Conservation (phyloP, 2,329 filamentous ascomycete genomes). For the Diplodia mutila region DNA sequence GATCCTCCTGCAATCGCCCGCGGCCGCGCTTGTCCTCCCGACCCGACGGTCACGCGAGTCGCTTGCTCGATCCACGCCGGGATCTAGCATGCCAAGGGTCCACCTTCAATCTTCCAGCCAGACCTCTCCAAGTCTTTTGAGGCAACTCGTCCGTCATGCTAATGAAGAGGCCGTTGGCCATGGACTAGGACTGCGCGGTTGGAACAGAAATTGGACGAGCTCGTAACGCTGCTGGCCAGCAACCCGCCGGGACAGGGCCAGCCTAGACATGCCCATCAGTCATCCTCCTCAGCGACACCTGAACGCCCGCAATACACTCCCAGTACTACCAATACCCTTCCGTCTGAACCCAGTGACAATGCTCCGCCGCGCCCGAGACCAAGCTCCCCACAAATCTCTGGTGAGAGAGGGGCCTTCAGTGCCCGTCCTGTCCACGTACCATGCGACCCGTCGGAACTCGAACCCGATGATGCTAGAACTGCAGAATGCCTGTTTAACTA, state of each 20-base stretch:
- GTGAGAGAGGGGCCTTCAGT: conserved; percentile 16
- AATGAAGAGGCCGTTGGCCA: not conserved
- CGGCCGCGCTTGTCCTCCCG: not conserved
- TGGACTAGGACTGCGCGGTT: conserved; percentile 13
- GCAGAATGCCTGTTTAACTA: conserved; percentile 20
- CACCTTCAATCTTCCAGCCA: not conserved
- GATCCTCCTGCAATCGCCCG: not conserved
- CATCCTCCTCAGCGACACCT: conserved; percentile 22
- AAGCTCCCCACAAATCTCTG: conserved; percentile 2
- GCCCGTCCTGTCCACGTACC: not conserved
- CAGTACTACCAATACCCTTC: not conserved
- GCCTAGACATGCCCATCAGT: not conserved
- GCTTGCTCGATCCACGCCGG: not conserved
- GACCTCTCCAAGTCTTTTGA: not conserved
- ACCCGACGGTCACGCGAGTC: not conserved
- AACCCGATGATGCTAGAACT: conserved; percentile 1
- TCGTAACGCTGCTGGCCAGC: conserved; percentile 20
- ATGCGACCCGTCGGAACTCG: conserved; percentile 18
- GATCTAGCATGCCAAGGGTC: not conserved
- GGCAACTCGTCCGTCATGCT: not conserved
- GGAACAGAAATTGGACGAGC: conserved; percentile 23
- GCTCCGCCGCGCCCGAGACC: not conserved
- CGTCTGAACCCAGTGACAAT: not conserved
- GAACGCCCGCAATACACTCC: conserved; percentile 1
- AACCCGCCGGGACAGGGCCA: conserved; percentile 7